Conservation (phyloP, 2,329 filamentous ascomycete genomes). For the Fusarium sublunatum region DNA sequence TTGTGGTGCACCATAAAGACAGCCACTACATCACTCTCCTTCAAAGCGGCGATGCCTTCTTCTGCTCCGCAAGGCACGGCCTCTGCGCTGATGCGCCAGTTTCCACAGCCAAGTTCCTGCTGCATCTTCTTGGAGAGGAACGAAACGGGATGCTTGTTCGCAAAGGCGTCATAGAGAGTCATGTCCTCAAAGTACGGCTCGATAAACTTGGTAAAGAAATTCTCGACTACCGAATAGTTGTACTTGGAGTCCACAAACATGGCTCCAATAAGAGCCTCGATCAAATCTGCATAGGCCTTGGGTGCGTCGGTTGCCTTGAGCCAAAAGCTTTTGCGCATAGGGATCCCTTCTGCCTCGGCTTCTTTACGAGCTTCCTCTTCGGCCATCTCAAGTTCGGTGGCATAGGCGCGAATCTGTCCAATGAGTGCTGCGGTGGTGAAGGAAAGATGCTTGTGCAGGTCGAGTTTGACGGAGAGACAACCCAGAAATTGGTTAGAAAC, state of each 20-base stretch:
- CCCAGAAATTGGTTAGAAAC: constrained; percentile 95
- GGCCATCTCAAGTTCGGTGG: constrained; percentile 66
- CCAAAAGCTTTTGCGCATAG: constrained; percentile 73
- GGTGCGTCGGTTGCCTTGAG: constrained; percentile 70
- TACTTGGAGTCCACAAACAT: constrained; percentile 91
- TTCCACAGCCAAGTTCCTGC: constrained; percentile 71
- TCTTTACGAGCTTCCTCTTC: constrained; percentile 49
- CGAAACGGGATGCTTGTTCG: constrained; percentile 86
- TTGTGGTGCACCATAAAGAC: constrained; percentile 80
- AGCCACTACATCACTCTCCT: constrained; percentile 69
- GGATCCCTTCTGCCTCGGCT: constrained; percentile 49
- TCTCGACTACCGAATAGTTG: constrained; percentile 76
- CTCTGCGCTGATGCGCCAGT: constrained; percentile 66
- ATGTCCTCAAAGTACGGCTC: constrained; percentile 86
- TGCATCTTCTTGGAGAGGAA: constrained; percentile 73
- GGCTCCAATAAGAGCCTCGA: constrained; percentile 90
- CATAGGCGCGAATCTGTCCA: constrained; percentile 64
- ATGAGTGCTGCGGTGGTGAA: constrained; percentile 58
- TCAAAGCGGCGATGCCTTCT: constrained; percentile 53
- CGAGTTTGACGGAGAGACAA: constrained; percentile 80
- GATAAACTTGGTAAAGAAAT: constrained; percentile 82
- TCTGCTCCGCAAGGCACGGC: constrained; percentile 56
- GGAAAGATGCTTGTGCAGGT: constrained; percentile 79
- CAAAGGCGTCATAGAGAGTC: constrained; percentile 86
- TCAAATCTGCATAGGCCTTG: constrained; percentile 83